Evolutionary conservation across 2,329 filamentous ascomycete species (phyloP).

Genomic region (Zelopaecilomyces penicillatus): DNA sequence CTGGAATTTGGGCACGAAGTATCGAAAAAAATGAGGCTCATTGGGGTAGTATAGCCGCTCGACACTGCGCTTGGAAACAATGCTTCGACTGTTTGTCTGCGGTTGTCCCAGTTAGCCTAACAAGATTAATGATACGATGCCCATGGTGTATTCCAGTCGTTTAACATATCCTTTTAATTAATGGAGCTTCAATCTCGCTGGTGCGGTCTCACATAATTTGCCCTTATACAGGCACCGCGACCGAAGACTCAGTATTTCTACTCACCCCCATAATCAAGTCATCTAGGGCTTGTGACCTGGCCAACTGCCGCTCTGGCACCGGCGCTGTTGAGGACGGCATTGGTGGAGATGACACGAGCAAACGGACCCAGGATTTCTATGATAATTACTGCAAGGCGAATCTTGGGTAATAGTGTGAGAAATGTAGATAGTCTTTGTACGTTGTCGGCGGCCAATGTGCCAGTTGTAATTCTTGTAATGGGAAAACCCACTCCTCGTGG

Average conservation of each 20-base stretch:
- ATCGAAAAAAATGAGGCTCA: conserved; percentile 76
- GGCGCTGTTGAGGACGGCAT: conserved; percentile 1
- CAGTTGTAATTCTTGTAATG: too few relatives aligned
- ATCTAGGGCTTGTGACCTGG: conserved; percentile 30
- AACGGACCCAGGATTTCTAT: too few relatives aligned
- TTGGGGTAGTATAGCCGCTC: conserved; percentile 73
- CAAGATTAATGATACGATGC: background rate
- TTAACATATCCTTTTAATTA: background rate
- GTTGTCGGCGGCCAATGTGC: too few relatives aligned
- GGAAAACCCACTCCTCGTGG: too few relatives aligned
- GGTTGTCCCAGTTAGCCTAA: background rate
- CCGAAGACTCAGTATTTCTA: conserved; percentile 7
- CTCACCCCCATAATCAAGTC: conserved; percentile 49
- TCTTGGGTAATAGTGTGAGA: too few relatives aligned
- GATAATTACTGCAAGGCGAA: too few relatives aligned
- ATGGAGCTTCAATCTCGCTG: too few relatives aligned
- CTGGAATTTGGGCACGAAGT: conserved; percentile 79
- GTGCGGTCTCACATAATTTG: background rate
- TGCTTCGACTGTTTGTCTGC: conserved; percentile 83
- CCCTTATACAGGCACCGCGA: too few relatives aligned
- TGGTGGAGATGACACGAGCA: background rate
- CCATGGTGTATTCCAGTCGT: background rate
- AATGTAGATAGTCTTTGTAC: too few relatives aligned
- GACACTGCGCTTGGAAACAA: conserved; percentile 88
- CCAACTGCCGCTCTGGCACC: conserved; percentile 1